phyloP scores from a whole-genome alignment of 139 green algal genomes.

The Chlorella sp. region DNA sequence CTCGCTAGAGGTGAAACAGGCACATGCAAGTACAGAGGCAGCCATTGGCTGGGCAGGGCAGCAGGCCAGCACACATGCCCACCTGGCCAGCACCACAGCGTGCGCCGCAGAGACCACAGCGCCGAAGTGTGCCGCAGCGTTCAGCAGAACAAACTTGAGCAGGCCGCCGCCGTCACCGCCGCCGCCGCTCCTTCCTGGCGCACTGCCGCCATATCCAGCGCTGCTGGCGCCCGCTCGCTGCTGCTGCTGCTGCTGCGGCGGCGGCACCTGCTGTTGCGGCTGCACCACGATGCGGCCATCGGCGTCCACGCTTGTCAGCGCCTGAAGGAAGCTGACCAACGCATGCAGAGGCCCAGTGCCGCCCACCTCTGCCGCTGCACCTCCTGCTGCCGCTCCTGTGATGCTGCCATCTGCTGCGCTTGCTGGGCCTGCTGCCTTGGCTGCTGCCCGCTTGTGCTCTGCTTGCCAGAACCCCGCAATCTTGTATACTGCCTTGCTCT shows the following conservation, averaged over 20 bases:
- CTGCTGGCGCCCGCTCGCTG: not conserved
- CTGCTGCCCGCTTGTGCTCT: not conserved
- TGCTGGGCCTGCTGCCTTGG: slow-evolving; percentile 12
- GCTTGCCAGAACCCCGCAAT: slow-evolving; percentile 62
- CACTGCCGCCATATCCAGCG: not conserved
- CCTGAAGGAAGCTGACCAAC: slow-evolving; percentile 75
- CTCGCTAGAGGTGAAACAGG: no score
- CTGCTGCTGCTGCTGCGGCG: slow-evolving; percentile 10
- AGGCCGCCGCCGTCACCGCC: not conserved
- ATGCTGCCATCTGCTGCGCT: slow-evolving; percentile 35
- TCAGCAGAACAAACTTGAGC: slow-evolving; percentile 91
- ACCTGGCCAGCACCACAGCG: slow-evolving; percentile 86
- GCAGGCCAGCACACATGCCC: no score
- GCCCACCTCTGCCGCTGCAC: not conserved
- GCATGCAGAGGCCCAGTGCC: slow-evolving; percentile 66
- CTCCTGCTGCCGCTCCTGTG: slow-evolving; percentile 5
- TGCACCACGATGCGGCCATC: slow-evolving; percentile 90
- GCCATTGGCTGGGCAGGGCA: no score
- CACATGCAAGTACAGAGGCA: no score
- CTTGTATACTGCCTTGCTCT: slow-evolving; percentile 90
- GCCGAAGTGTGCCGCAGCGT: slow-evolving; percentile 85
- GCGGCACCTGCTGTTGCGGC: not conserved
- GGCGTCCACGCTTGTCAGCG: slow-evolving; percentile 82
- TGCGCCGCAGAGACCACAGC: slow-evolving; percentile 57
- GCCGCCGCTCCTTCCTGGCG: not conserved